Evolutionary conservation across 2,329 filamentous ascomycete genomes (phyloP).

Genomic region (Ascochyta viciae-villosae): DNA sequence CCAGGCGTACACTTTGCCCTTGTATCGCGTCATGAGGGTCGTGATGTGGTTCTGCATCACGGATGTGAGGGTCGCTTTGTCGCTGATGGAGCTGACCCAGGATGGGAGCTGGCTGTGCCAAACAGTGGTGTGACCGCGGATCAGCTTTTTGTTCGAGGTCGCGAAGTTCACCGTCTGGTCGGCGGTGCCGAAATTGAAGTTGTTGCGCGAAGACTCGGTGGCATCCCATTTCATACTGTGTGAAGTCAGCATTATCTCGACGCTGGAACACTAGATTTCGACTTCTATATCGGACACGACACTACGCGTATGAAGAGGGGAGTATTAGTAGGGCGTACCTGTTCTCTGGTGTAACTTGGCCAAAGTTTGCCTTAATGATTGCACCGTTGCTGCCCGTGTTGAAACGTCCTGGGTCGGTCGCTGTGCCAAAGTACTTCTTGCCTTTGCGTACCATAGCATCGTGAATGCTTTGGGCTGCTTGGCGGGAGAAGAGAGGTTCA

Average conservation of each 20-base stretch:
- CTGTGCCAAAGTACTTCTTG: constrained; percentile 71
- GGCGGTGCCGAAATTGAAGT: constrained; percentile 60
- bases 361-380: constrained; percentile 69
- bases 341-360: constrained; percentile 72
- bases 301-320: background rate
- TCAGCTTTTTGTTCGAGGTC: constrained; percentile 64
- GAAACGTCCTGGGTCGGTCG: constrained; percentile 63
- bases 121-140: constrained; percentile 71
- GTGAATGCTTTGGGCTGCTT: constrained; percentile 59
- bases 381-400: constrained; percentile 59
- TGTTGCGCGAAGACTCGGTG: constrained; percentile 54
- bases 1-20: constrained; percentile 70
- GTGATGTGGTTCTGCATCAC: constrained; percentile 69
- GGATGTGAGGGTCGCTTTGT: constrained; percentile 60
- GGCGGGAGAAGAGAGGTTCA: constrained; percentile 38
- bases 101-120: constrained; percentile 64
- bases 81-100: constrained; percentile 66
- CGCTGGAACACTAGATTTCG: too few species aligned
- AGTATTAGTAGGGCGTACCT: constrained; percentile 24
- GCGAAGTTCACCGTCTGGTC: constrained; percentile 66
- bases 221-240: constrained; percentile 72
- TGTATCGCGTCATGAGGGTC: constrained; percentile 65
- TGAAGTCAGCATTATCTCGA: background rate
- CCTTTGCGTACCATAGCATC: constrained; percentile 66
- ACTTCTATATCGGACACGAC: too few species aligned